Conservation (phyloP, 208 protist species). For the Leishmania martiniquensis region DNA sequence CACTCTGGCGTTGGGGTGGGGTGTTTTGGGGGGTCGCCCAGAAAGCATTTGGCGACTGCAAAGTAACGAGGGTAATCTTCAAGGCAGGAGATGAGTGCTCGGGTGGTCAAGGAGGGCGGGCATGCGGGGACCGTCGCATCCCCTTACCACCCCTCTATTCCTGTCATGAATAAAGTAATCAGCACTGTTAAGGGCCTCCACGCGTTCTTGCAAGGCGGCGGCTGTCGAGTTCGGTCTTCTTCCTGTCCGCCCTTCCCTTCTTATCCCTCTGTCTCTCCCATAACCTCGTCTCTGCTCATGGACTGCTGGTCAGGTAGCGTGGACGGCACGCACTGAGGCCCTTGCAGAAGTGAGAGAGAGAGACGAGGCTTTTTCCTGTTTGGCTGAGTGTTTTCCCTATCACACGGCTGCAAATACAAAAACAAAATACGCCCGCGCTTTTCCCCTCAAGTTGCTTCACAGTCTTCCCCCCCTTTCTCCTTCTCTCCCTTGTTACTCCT, state of each 20-base stretch:
- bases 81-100: no score
- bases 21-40: no score
- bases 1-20: not conserved
- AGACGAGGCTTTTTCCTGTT: not conserved
- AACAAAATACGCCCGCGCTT: not conserved
- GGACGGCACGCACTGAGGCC: not conserved
- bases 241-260: not conserved
- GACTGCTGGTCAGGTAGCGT: not conserved
- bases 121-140: not conserved
- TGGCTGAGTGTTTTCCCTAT: not conserved
- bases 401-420: not conserved
- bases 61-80: no score
- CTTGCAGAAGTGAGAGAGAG: not conserved
- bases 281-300: not conserved
- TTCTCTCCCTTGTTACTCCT: not conserved
- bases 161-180: not conserved
- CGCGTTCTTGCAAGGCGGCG: not conserved
- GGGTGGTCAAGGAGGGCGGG: not conserved
- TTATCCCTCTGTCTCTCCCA: not conserved
- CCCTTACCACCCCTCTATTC: not conserved
- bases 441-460: no score
- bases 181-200: not conserved
- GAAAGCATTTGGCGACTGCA: not conserved
- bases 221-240: not conserved
- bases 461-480: not conserved